A percentile compares a stretch with the other conserved stretches of the same genome.
These are phyloP conservation scores for Aspergillus coremiiformis DNA, from an alignment of 495 filamentous ascomycete genomes.

Conservation along the genomic window DNA sequence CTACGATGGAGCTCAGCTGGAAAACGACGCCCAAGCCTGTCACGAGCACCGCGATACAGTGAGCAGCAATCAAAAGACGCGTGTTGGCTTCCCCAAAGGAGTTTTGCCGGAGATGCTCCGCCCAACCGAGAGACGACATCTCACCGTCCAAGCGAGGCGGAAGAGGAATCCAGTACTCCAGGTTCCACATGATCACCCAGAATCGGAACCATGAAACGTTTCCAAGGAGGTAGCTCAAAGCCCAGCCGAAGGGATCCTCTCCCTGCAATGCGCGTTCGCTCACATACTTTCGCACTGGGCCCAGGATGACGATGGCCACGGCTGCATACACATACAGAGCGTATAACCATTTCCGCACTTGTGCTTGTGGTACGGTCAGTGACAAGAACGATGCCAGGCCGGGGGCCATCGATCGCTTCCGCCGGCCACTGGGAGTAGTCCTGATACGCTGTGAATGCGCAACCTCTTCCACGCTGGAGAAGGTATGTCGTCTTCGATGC, in stretches of 20 bases:
- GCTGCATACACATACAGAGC: constrained; percentile 67
- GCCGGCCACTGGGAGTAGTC: constrained; percentile 57
- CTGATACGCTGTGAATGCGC: constrained; percentile 29
- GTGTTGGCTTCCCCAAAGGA: constrained; percentile 69
- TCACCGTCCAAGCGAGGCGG: constrained; percentile 43
- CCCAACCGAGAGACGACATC: constrained; percentile 43
- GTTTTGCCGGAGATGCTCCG: constrained; percentile 48
- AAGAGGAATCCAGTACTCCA: constrained; percentile 70
- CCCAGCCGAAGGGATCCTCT: constrained; percentile 86
- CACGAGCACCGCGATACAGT: constrained; percentile 62
- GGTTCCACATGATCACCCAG: constrained; percentile 53
- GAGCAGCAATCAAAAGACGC: constrained; percentile 66
- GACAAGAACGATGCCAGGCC: constrained; percentile 67
- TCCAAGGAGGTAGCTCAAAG: constrained; percentile 80
- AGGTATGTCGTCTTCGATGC: constrained; percentile 45
- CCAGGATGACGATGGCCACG: constrained; percentile 55
- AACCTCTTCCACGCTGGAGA: constrained; percentile 37
- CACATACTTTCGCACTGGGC: constrained; percentile 65
- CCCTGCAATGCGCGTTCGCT: constrained; percentile 55
- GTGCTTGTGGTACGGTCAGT: constrained; percentile 71
- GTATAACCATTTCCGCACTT: constrained; percentile 72
- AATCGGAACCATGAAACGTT: constrained; percentile 62
- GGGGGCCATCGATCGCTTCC: constrained; percentile 59
- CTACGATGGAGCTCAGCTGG: constrained; percentile 58
- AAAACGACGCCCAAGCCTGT: constrained; percentile 67